Percentiles rank a stretch among this genome's conserved stretches.
phyloP scores from a whole-genome alignment of 2,329 filamentous ascomycete genomes.

The Chaetomiaceae sp. region DNA sequence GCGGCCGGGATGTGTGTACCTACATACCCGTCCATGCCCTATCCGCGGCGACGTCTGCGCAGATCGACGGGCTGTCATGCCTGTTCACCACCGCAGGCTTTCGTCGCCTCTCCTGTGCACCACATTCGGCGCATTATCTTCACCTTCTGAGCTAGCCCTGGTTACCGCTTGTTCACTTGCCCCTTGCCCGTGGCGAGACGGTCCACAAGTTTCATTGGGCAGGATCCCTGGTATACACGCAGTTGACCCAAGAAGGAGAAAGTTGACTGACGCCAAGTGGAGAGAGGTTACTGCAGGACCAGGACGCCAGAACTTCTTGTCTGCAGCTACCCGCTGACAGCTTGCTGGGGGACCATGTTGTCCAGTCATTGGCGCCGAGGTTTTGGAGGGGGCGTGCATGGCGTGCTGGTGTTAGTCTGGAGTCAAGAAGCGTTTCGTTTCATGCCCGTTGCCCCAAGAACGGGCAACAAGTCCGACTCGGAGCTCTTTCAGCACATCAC shows the following conservation, averaged over 20 bases:
- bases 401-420: background rate
- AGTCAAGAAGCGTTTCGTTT: background rate
- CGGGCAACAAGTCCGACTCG: slow-evolving; percentile 3
- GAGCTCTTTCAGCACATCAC: background rate
- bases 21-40: slow-evolving; percentile 18
- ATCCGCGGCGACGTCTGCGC: slow-evolving; percentile 2
- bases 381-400: background rate
- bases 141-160: background rate
- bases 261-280: background rate
- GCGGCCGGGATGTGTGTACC: background rate
- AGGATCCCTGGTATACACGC: background rate
- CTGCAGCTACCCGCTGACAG: slow-evolving; percentile 15
- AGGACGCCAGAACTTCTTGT: slow-evolving; percentile 2
- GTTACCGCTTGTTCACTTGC: background rate
- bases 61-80: background rate
- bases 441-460: slow-evolving; percentile 1
- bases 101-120: background rate
- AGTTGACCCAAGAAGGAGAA: background rate
- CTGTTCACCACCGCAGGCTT: background rate
- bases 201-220: background rate
- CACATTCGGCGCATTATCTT: background rate
- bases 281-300: slow-evolving; percentile 5
- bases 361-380: background rate
- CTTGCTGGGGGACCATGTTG: background rate
- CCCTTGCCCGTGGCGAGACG: too few species aligned